Conservation (phyloP, 2,329 filamentous ascomycete species). For the Grosmannia clavigera region DNA sequence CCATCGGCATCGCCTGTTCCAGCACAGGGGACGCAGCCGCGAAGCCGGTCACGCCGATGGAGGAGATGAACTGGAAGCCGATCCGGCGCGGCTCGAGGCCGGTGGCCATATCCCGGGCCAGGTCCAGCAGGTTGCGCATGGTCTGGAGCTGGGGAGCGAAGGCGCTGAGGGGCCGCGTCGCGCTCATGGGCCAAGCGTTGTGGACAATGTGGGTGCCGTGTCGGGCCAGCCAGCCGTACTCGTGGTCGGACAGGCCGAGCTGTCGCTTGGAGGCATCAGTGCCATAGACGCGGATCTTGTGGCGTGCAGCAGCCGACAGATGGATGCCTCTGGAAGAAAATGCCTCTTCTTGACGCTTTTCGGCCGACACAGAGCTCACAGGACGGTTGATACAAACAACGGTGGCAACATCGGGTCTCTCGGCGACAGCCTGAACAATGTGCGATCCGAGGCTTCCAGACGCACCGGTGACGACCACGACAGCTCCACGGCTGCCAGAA, state of each 20-base stretch:
- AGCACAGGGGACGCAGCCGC: conserved; percentile 24
- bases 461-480: conserved; percentile 25
- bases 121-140: conserved; percentile 33
- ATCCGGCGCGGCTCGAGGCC: conserved; percentile 14
- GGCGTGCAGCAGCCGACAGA: not conserved
- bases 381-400: conserved; percentile 34
- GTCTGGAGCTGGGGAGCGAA: conserved; percentile 31
- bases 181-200: conserved; percentile 39
- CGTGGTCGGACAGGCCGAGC: conserved; percentile 9
- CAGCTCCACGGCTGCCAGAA: too few relatives aligned
- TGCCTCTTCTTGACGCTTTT: conserved; percentile 22
- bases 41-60: conserved; percentile 25
- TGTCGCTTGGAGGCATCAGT: conserved; percentile 11
- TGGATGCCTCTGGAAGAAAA: conserved; percentile 7
- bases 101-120: conserved; percentile 22
- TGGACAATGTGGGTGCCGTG: conserved; percentile 37
- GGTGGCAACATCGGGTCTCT: conserved; percentile 14
- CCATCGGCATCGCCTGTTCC: conserved; percentile 28
- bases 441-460: conserved; percentile 27
- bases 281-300: conserved; percentile 28
- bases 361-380: conserved; percentile 14
- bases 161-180: conserved; percentile 22
- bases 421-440: conserved; percentile 19
- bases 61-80: conserved; percentile 29
- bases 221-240: conserved; percentile 24